Evolutionary conservation across 306 rosid species (phyloP).

Genomic region (Phaseolus lunatus): DNA sequence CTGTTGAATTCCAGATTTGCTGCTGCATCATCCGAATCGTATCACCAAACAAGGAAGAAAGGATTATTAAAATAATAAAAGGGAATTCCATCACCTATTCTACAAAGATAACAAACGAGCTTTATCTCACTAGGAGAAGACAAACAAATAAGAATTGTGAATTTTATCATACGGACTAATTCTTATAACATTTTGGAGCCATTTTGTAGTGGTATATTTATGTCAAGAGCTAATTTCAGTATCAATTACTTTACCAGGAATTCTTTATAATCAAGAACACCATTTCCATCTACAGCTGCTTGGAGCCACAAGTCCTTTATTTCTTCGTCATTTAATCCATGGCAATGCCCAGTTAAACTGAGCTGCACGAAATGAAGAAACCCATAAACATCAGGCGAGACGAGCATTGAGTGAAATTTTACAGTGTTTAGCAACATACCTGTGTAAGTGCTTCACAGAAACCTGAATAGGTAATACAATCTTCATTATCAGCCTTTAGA

Average conservation of each 20-base stretch:
- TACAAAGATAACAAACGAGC: background rate
- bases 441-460: conserved; percentile 81
- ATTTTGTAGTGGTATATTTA: conserved; percentile 1
- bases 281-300: conserved; percentile 71
- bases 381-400: background rate
- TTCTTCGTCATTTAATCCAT: conserved; percentile 73
- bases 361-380: conserved; percentile 56
- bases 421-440: conserved; percentile 47
- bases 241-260: conserved; percentile 63
- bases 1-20: conserved; percentile 76
- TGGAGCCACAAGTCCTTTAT: conserved; percentile 75
- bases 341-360: conserved; percentile 68
- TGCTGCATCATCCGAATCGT: conserved; percentile 63
- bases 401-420: background rate
- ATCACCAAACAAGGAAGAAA: conserved; percentile 30
- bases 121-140: background rate
- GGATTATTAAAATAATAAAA: background rate
- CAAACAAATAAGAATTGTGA: background rate
- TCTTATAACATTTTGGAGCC: background rate
- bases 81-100: background rate
- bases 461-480: conserved; percentile 69
- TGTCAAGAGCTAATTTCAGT: conserved; percentile 10
- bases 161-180: background rate
- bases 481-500: conserved; percentile 72
- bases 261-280: conserved; percentile 66